Percentiles rank a stretch among this genome's conserved stretches.
phyloP scores from a whole-genome alignment of 2,329 filamentous ascomycete genomes.

The Neonectria coccinea region DNA sequence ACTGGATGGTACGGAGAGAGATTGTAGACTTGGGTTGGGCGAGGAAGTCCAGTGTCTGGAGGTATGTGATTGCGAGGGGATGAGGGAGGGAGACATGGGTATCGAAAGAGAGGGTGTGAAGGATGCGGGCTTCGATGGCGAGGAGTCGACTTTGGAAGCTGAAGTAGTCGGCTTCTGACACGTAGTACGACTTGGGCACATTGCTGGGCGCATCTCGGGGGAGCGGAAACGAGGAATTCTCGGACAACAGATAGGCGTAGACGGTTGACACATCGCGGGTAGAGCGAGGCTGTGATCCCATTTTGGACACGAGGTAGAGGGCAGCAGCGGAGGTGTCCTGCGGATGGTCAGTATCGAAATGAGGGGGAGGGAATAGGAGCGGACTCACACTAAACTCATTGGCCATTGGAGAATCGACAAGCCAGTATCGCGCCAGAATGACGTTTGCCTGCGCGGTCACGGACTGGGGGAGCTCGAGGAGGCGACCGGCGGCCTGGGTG shows the following conservation, averaged over 20 bases:
- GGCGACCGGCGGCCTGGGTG: constrained; percentile 81
- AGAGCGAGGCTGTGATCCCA: constrained; percentile 80
- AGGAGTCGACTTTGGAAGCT: constrained; percentile 73
- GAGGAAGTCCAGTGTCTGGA: constrained; percentile 86
- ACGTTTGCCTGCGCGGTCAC: constrained; percentile 88
- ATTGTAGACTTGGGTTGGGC: constrained; percentile 61
- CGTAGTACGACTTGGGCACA: constrained; percentile 70
- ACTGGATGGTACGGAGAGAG: constrained; percentile 74
- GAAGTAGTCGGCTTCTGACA: constrained; percentile 80
- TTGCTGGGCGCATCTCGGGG: constrained; percentile 48
- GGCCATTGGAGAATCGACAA: constrained; percentile 66
- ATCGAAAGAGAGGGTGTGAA: constrained; percentile 82
- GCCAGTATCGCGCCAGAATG: constrained; percentile 84
- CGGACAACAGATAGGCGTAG: constrained; percentile 82
- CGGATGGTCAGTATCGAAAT: constrained; percentile 20
- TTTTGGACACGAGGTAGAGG: constrained; percentile 85
- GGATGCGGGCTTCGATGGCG: constrained; percentile 79
- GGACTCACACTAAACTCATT: constrained; percentile 66
- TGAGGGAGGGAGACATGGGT: constrained; percentile 89
- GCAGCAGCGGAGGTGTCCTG: constrained; percentile 85
- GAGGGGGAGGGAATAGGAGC: neutral
- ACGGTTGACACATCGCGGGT: constrained; percentile 86
- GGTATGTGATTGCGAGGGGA: constrained; percentile 87
- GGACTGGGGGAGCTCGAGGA: constrained; percentile 87
- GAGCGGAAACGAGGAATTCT: constrained; percentile 67